Percentiles rank a stretch among this genome's conserved stretches.
Conservation (phyloP, 352 stramenopile genomes). For the Pythium folliculosum region DNA sequence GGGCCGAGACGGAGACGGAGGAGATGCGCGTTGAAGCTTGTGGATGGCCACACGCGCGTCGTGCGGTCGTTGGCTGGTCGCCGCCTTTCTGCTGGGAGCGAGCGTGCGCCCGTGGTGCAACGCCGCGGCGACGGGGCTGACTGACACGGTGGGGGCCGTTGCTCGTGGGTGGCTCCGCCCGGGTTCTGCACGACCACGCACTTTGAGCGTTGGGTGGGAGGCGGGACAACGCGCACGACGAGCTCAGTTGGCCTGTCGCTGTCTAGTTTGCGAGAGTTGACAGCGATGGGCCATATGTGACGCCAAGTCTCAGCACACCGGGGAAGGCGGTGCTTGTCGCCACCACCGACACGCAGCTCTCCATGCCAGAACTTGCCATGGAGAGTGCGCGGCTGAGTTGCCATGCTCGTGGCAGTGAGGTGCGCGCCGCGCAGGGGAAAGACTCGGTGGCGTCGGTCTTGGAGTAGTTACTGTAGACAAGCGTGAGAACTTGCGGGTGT, state of each 20-base stretch:
- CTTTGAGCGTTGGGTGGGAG: neutral
- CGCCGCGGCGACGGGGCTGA: neutral
- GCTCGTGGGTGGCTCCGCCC: neutral
- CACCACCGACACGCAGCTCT: too few species aligned
- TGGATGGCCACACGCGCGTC: neutral
- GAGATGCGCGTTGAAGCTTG: neutral
- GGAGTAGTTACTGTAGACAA: too few species aligned
- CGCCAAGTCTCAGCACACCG: neutral
- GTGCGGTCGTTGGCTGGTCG: neutral
- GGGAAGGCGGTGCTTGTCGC: too few species aligned
- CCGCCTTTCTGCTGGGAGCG: neutral
- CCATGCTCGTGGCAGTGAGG: neutral
- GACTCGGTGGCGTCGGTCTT: neutral
- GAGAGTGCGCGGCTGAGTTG: neutral
- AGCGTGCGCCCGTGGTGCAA: neutral
- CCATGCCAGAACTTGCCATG: neutral
- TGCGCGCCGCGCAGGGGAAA: neutral
- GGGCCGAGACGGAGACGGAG: too few species aligned
- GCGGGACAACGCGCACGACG: neutral
- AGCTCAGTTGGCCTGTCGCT: neutral
- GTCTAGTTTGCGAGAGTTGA: neutral
- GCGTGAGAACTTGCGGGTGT: too few species aligned
- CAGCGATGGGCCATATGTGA: neutral
- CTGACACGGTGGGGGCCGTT: neutral
- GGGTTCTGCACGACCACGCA: neutral